A percentile compares a stretch with the other conserved stretches of the same genome.
These are phyloP conservation scores for Lachnellula hyalina DNA, from an alignment of 2,329 filamentous ascomycete genomes.

Conservation along the genomic window DNA sequence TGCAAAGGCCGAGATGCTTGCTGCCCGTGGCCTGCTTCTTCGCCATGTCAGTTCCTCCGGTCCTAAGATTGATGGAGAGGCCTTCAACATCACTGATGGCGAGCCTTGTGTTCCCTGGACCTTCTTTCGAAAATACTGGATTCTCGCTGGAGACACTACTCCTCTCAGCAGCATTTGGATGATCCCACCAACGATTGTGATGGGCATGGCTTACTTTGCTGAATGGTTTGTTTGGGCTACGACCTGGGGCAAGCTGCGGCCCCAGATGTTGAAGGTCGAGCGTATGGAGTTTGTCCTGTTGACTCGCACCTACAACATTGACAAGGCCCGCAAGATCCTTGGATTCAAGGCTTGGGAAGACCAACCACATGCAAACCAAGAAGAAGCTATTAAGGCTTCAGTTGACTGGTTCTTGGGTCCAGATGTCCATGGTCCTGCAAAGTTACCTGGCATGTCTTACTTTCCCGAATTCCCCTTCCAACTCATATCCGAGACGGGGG, in stretches of 20 bases:
- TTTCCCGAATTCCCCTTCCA: conserved; percentile 18
- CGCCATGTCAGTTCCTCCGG: conserved; percentile 11
- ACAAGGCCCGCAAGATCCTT: conserved; percentile 15
- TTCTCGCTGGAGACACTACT: conserved; percentile 17
- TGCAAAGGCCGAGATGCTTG: conserved; percentile 37
- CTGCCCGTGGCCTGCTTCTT: conserved; percentile 33
- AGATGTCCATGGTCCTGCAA: conserved; percentile 17
- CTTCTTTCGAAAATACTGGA: conserved; percentile 21
- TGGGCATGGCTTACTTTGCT: conserved; percentile 18
- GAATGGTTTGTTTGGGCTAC: conserved; percentile 17
- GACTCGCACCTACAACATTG: conserved; percentile 21
- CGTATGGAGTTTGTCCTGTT: conserved; percentile 22
- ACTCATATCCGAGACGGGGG: conserved; percentile 15
- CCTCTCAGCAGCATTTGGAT: conserved; percentile 17
- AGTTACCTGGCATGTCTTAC: conserved; percentile 8
- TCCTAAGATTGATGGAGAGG: conserved; percentile 18
- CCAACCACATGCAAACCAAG: conserved; percentile 15
- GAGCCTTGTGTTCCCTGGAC: conserved; percentile 16
- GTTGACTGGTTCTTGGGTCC: conserved; percentile 18
- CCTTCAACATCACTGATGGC: conserved; percentile 23
- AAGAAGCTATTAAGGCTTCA: conserved; percentile 17
- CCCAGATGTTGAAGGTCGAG: conserved; percentile 14
- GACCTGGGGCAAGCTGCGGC: conserved; percentile 16
- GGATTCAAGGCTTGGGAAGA: conserved; percentile 18
- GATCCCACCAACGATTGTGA: conserved; percentile 15